Base-by-base conservation (phyloP, 805 yeast species). In the Suhomyces prunicola region DNA sequence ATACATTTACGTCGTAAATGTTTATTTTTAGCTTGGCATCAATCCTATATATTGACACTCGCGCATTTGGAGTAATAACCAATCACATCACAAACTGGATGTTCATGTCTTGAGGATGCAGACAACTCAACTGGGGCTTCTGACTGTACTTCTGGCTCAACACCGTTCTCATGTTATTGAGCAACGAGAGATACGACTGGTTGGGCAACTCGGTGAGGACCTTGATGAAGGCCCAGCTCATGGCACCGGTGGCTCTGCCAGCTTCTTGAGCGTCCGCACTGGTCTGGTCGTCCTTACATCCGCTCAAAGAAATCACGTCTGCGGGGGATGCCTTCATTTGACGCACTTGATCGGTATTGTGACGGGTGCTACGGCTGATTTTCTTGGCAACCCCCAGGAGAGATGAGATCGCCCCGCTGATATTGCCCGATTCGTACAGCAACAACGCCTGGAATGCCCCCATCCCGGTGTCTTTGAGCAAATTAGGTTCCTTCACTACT, bases 251-350 rank as follows among this genome's bases (percentile, higher is more conserved):
- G 39, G 65, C 66, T 49, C 49, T 61, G n/a, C 76, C 76, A 49
- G 57, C 60, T 52, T 70, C 70, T 17, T 54, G 58, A 6, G 77
- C 73, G 62, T 72, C 77, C 15, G 77, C 77, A 50, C 70, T 64
- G 6, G 77, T 72, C 57, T 72, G 77, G 57, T 70, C 73, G 53
- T 72, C 77, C 57, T 72, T 72, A 59, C 75, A 71, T 10, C 77
- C 77, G 13, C 70, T 63, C 17, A 72, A 61, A 26, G 71, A 64
- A 45, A 72, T 68, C 17, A 69, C 70, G 61, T 72, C 77, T 1
- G 76, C 77, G 2, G 76, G 71, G 2, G 74, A 70, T 12, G 69
- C 64, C 57, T 71, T 72, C 54, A 62, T 52, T 26, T 59, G 61
- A 39, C 60, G 60, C 15, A 69, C 65, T 45, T 60, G 66, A 19